Evolutionary conservation across 2,329 filamentous ascomycete species (phyloP), one percentile per base, ranked within the genome.

Genomic region (Graphilbum ipis-grandicollis): DNA sequence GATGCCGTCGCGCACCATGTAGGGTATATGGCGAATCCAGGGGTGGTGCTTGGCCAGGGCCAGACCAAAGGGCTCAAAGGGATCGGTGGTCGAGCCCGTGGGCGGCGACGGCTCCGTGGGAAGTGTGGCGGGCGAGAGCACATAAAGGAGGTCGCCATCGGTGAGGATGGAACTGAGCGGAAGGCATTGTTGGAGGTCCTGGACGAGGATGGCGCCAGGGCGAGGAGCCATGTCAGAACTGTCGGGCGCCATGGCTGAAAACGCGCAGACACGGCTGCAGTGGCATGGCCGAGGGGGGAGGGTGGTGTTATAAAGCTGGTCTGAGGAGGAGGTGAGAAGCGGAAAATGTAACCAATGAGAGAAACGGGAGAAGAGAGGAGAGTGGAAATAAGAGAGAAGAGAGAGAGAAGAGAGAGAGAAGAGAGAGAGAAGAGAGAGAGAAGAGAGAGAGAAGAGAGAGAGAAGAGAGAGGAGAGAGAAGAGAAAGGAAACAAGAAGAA

Each of bases 31-130:
- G 17, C 75, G 70, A 42, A 85, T 62, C 52, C 63, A 64, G 3
- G 64, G 56, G 48, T 79, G 74, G 45, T 67, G 62, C 34, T 56
- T 59, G 34, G 71, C 68, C 34, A 86, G 53, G 32, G 71, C 67
- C 43, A 66, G 65, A 17, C 79, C 80, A 15, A 86, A 59, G 13
- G 68, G 65, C 52, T 85, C 79, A 48, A 85, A 85, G 0, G 79
- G 80, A 50, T 86, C 80, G 31, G 39, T 42, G 5, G 45, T 28
- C n/a, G 33, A 43, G 47, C 56, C 62, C 32, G 53, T 54, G 13
- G 41, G 60, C 58, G 32, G 54, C 48, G 32, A 56, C 46, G 44
- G 55, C 45, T 55, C 58, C 43, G 57, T 49, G 33, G 62, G 68
- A 18, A 62, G 50, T 25, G 69, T 63, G 19, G 66, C 63, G 2